phyloP scores from a whole-genome alignment of 2,329 filamentous ascomycete genomes.

The Venturia aucupariae region DNA sequence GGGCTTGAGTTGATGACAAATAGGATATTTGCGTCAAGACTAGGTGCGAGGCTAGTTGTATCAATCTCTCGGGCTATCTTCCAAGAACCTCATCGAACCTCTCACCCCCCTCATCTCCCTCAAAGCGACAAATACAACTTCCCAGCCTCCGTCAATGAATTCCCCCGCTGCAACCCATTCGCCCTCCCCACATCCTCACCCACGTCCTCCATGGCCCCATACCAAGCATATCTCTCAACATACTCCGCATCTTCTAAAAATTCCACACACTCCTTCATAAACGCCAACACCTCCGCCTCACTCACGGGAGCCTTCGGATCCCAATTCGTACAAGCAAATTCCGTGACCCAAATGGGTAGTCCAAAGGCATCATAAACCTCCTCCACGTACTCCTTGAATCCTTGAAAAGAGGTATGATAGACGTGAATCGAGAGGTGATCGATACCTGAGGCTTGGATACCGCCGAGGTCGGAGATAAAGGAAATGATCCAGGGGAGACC shows the following conservation, averaged over 20 bases:
- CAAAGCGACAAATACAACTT: background rate
- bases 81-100: background rate
- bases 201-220: constrained; percentile 10
- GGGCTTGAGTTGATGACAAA: too few species aligned
- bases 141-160: background rate
- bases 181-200: background rate
- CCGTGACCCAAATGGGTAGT: constrained; percentile 8
- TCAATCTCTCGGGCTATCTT: too few species aligned
- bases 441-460: constrained; percentile 4
- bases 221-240: constrained; percentile 11
- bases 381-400: constrained; percentile 1
- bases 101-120: background rate
- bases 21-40: too few species aligned
- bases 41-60: too few species aligned
- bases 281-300: background rate
- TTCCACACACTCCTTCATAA: constrained; percentile 7
- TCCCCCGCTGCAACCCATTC: constrained; percentile 5
- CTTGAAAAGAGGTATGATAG: background rate
- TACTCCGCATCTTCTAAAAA: constrained; percentile 6
- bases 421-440: constrained; percentile 6
- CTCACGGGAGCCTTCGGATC: background rate
- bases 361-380: constrained; percentile 3
- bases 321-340: constrained; percentile 7
- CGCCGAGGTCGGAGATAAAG: constrained; percentile 8
- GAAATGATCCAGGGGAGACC: constrained; percentile 8